Percentiles rank a stretch among this genome's conserved stretches.
phyloP scores from a whole-genome alignment of 176 grass and related monocot species.

The Poa annua region DNA sequence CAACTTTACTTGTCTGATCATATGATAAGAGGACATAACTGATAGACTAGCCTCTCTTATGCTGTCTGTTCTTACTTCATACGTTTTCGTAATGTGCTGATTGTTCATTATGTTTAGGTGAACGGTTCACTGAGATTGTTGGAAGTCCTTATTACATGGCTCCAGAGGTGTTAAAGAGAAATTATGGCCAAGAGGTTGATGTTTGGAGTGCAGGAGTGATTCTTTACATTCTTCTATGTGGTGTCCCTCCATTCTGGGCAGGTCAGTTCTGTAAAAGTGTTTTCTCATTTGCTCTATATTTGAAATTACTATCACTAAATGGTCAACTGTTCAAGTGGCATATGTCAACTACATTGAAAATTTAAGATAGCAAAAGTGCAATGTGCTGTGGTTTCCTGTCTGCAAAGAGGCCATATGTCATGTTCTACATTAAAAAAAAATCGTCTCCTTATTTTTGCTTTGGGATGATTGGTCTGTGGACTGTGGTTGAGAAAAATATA shows the following conservation, averaged over 20 bases:
- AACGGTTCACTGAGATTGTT: conserved; percentile 96
- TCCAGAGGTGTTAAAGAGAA: conserved; percentile 94
- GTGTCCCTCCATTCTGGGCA: conserved; percentile 96
- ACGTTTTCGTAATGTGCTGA: neutral
- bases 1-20: neutral
- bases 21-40: neutral
- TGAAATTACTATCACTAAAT: neutral
- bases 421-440: neutral
- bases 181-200: conserved; percentile 94
- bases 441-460: neutral
- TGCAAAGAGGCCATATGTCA: neutral
- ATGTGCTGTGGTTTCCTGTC: neutral
- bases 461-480: neutral
- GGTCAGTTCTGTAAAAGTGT: conserved; percentile 57
- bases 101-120: conserved; percentile 58
- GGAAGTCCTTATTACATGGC: conserved; percentile 99
- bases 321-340: neutral
- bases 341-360: neutral
- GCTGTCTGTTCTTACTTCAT: neutral
- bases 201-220: conserved; percentile 99
- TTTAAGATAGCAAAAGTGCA: conserved; percentile 7
- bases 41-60: neutral
- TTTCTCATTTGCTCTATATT: too few relatives aligned
- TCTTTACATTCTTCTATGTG: conserved; percentile 93
- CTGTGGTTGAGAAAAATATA: conserved; percentile 7